phyloP scores from a whole-genome alignment of 441 rosid genomes.

The Adansonia gregorii region DNA sequence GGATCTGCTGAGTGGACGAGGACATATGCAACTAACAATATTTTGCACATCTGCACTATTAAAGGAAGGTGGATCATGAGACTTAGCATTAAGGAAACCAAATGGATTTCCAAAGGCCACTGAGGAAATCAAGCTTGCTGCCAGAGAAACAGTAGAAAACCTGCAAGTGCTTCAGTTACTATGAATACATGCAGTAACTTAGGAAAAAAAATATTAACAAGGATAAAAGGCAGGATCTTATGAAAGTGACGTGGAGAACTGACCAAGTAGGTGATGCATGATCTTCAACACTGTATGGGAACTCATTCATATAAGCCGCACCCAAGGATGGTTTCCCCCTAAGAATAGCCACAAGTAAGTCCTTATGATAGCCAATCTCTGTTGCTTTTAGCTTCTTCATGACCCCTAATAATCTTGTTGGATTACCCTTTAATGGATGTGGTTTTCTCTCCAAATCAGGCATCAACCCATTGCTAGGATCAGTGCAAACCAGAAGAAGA shows the following conservation, averaged over 20 bases:
- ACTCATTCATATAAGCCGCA: conserved; percentile 79
- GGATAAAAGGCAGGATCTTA: conserved; percentile 25
- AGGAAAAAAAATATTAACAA: conserved; percentile 16
- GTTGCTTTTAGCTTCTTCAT: conserved; percentile 87
- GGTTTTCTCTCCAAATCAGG: conserved; percentile 64
- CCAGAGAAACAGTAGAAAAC: conserved; percentile 79
- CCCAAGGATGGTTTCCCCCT: conserved; percentile 71
- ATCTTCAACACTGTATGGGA: conserved; percentile 92
- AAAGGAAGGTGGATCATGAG: conserved; percentile 46
- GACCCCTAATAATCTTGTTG: conserved; percentile 67
- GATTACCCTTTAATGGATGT: conserved; percentile 70
- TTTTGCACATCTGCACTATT: conserved; percentile 56
- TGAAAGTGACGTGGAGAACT: conserved; percentile 42
- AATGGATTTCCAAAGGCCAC: conserved; percentile 57
- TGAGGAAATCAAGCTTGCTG: conserved; percentile 71
- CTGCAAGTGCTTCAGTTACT: conserved; percentile 69
- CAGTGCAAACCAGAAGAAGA: conserved; percentile 73
- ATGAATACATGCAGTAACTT: conserved; percentile 33
- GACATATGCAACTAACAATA: conserved; percentile 70
- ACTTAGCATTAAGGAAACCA: conserved; percentile 56
- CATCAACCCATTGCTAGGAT: conserved; percentile 93
- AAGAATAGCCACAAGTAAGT: conserved; percentile 77
- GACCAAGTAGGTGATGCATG: conserved; percentile 79
- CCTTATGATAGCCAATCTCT: conserved; percentile 70
- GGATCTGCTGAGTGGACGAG: conserved; percentile 74